A percentile compares a stretch with the other conserved stretches of the same genome.
Conservation (phyloP, 257 asterid species). For the Paraleonurus japonicus region DNA sequence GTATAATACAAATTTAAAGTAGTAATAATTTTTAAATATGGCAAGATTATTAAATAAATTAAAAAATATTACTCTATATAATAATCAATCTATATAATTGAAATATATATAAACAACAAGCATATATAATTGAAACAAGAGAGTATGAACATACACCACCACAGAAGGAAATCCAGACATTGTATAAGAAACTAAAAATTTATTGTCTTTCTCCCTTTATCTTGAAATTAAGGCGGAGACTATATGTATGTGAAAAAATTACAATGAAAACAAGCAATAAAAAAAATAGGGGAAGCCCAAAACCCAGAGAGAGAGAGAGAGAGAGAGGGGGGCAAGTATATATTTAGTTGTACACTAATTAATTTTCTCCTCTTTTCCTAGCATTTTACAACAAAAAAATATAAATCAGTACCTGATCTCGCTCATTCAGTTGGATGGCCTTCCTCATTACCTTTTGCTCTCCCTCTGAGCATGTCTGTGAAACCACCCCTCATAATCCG, state of each 20-base stretch:
- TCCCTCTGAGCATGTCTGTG: conserved; percentile 88
- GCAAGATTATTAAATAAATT: too few relatives aligned
- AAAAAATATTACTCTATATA: too few relatives aligned
- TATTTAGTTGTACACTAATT: not conserved
- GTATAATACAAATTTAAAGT: too few relatives aligned
- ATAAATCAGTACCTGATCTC: not conserved
- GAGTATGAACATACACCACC: too few relatives aligned
- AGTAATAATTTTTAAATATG: too few relatives aligned
- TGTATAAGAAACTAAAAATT: not conserved
- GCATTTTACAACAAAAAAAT: conserved; percentile 13
- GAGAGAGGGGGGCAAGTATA: not conserved
- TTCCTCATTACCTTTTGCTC: conserved; percentile 59
- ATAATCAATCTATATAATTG: too few relatives aligned
- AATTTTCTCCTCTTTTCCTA: conserved; percentile 9
- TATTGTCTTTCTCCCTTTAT: conserved; percentile 13
- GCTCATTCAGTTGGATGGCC: conserved; percentile 41
- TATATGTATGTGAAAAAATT: not conserved
- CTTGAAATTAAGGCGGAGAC: conserved; percentile 4
- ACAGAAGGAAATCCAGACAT: not conserved
- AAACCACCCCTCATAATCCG: conserved; percentile 93
- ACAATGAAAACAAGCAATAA: not conserved
- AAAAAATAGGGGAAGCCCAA: not conserved
- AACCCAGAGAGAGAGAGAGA: not conserved
- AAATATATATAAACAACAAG: too few relatives aligned
- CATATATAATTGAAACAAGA: too few relatives aligned